Conservation (phyloP, 192 early-diverging fungal species). For the Coemansia sp. region DNA sequence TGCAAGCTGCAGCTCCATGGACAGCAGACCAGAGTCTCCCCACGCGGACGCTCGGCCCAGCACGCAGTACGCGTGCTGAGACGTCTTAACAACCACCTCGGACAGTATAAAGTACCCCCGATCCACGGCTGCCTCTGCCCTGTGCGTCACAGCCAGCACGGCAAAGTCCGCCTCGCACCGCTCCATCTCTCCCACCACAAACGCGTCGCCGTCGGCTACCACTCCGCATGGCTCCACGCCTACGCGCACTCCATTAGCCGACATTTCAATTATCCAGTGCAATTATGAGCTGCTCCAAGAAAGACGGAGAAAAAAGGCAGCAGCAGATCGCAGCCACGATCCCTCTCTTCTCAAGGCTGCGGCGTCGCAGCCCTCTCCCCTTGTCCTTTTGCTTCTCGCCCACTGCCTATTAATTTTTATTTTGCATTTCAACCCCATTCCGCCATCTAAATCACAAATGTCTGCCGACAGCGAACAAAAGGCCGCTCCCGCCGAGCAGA, state of each 20-base stretch:
- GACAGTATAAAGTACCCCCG: slow-evolving; percentile 21
- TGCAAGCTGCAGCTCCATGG: slow-evolving; percentile 18
- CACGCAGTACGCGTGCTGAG: slow-evolving; percentile 31
- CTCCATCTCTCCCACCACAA: slow-evolving; percentile 9
- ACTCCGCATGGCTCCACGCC: slow-evolving; percentile 27
- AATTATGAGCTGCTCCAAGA: not conserved
- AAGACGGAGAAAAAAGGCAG: not conserved
- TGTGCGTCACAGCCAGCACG: slow-evolving; percentile 7
- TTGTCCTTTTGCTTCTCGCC: not conserved
- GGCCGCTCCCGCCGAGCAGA: not conserved
- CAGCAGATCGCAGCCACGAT: not conserved
- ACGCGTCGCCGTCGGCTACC: slow-evolving; percentile 27
- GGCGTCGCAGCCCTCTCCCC: not conserved
- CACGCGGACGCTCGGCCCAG: slow-evolving; percentile 21
- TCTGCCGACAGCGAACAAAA: not conserved
- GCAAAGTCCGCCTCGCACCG: slow-evolving; percentile 34
- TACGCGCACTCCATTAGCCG: slow-evolving; percentile 19
- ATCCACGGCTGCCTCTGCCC: not conserved
- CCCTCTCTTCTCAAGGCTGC: not conserved
- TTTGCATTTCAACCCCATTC: not conserved
- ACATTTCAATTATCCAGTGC: not conserved
- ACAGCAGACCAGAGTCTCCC: slow-evolving; percentile 10
- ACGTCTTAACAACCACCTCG: slow-evolving; percentile 25
- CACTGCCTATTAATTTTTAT: not conserved
- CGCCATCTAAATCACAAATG: not conserved